Percentiles rank a stretch among this genome's conserved stretches.
Evolutionary conservation across 768 basidiomycete genomes (phyloP).

Genomic region (Leccinellum rugosiceps): DNA sequence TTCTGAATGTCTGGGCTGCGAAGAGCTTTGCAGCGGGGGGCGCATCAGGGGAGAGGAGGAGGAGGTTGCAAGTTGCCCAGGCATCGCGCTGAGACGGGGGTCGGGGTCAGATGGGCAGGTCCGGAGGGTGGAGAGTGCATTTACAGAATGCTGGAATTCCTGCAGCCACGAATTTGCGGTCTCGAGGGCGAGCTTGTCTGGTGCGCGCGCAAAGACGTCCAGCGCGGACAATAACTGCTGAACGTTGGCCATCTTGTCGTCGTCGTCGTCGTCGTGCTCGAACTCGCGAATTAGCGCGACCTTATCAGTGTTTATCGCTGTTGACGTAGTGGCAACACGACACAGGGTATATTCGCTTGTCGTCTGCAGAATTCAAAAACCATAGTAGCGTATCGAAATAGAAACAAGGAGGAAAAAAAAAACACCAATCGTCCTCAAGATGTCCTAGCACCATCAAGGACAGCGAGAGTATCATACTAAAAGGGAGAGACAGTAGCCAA

Average conservation of each 20-base stretch:
- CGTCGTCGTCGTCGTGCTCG: slow-evolving; percentile 16
- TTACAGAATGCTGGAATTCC: slow-evolving; percentile 99
- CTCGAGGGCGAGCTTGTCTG: slow-evolving; percentile 80
- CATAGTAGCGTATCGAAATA: slow-evolving; percentile 8
- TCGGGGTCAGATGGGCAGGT: slow-evolving; percentile 64
- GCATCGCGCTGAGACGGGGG: slow-evolving; percentile 83
- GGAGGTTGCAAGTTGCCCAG: slow-evolving; percentile 92
- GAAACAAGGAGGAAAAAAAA: background rate
- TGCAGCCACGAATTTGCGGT: slow-evolving; percentile 93
- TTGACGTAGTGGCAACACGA: slow-evolving; percentile 34
- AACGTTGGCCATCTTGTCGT: slow-evolving; percentile 57
- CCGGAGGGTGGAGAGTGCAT: slow-evolving; percentile 69
- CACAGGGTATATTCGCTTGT: slow-evolving; percentile 32
- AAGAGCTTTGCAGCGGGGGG: slow-evolving; percentile 84
- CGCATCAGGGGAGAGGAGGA: slow-evolving; percentile 77
- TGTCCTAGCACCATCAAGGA: slow-evolving; percentile 32
- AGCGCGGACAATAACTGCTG: slow-evolving; percentile 74
- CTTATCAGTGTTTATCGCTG: slow-evolving; percentile 31
- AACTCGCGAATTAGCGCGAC: background rate
- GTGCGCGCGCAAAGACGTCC: slow-evolving; percentile 74
- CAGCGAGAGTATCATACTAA: slow-evolving; percentile 46
- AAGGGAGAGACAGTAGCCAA: slow-evolving; percentile 43
- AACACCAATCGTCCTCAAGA: slow-evolving; percentile 24
- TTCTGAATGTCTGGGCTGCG: slow-evolving; percentile 93
- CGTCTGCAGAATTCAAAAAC: slow-evolving; percentile 14